phyloP scores from a whole-genome alignment of 495 filamentous ascomycete genomes.

The Aspergillus avenaceus region DNA sequence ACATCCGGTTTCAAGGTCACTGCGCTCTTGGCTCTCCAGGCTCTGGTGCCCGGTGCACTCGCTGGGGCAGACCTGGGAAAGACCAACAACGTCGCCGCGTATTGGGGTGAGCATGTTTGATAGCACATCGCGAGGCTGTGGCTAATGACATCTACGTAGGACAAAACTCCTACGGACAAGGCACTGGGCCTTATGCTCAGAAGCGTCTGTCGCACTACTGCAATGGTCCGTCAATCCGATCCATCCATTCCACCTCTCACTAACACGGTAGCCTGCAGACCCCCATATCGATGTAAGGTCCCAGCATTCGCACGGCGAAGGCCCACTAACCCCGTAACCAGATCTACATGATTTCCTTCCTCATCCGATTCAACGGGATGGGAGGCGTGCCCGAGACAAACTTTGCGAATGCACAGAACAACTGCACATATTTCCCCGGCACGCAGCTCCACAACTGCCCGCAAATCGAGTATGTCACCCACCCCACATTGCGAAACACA shows the following conservation, averaged over 20 bases:
- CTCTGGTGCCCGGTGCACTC: not conserved
- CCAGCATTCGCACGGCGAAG: conserved; percentile 11
- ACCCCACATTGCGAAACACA: not conserved
- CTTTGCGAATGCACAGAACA: conserved; percentile 55
- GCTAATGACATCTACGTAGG: conserved; percentile 27
- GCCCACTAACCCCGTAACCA: not conserved
- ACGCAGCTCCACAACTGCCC: conserved; percentile 57
- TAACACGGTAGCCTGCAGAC: no score
- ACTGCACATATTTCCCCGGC: conserved; percentile 54
- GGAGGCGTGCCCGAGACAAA: conserved; percentile 53
- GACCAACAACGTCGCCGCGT: conserved; percentile 53
- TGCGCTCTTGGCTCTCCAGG: not conserved
- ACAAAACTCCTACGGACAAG: conserved; percentile 53
- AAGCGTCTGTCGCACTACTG: conserved; percentile 56
- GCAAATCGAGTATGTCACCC: conserved; percentile 49
- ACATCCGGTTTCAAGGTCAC: not conserved
- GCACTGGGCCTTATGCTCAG: conserved; percentile 41
- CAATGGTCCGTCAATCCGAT: conserved; percentile 37
- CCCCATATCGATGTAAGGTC: conserved; percentile 23
- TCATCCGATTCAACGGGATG: conserved; percentile 47
- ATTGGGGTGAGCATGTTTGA: conserved; percentile 50
- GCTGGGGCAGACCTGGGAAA: conserved; percentile 40
- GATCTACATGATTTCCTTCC: conserved; percentile 38
- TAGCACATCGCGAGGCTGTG: not conserved
- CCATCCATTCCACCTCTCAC: not conserved